Base-by-base conservation (phyloP, 208 protist genomes). In the Blastocrithidia nonstop region DNA sequence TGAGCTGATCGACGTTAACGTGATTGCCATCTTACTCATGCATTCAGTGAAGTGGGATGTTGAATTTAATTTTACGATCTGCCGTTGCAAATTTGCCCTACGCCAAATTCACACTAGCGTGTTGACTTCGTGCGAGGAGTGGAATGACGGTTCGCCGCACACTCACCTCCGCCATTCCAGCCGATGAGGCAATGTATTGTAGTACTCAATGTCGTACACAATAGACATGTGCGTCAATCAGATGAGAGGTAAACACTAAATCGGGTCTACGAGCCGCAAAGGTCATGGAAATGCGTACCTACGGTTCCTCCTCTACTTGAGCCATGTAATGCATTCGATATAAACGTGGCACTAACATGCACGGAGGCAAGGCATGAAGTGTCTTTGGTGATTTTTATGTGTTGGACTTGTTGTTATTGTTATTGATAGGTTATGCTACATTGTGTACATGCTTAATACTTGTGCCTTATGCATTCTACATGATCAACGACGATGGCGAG, bases 151-250 rank as follows among this genome's bases (percentile, higher is more conserved):
- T 38, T 20, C 56, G 50, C 19, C 44, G 57, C 27, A 64, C 57
- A 13, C 32, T 57, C 48, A 45, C 48, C 27, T 64, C 57, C 0
- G 57, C 50, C 29, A n/a, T n/a, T 3, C 53, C 69, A 16, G 68
- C 68, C 4, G 59, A 67, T 39, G 72, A 62, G 4, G 66, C 72
- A n/a, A 88, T 81, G 23, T 66, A 58, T 23, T 75, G 54, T 19
- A 91, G 54, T 17, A 78, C 77, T 78, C 82, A 91, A 6, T 71
- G 58, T 4, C 63, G 66, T 38, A 88, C 43, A 29, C 85, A 16
- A 56, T 91, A 91, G 24, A 58, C 68, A 40, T 85, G 71, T 7
- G 69, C 62, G 38, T 91, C 77, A 9, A 75, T 56, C 0, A 81
- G 52, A 40, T 87, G 70, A 3, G 67, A 63, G 15, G 61, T 51